Conservation (phyloP, 768 basidiomycete genomes). For the Trametes cubensis region DNA sequence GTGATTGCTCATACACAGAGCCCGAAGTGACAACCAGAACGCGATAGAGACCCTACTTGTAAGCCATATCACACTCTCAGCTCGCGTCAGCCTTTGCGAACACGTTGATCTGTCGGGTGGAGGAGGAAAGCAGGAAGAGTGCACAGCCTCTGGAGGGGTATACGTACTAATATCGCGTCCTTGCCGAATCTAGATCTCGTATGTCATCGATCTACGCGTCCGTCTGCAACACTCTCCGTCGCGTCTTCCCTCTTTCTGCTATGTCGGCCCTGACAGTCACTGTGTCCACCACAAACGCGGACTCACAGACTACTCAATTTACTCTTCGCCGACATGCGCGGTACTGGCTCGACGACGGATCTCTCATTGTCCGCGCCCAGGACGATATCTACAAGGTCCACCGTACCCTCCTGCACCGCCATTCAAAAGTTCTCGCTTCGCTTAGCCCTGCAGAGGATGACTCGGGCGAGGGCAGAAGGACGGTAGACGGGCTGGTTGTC, state of each 20-base stretch:
- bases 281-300: conserved; percentile 5
- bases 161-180: neutral
- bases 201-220: conserved; percentile 10
- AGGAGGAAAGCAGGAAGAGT: neutral
- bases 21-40: too few species aligned
- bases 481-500: conserved; percentile 16
- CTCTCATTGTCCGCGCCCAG: conserved; percentile 51
- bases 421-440: conserved; percentile 43
- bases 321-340: conserved; percentile 42
- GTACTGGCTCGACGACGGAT: conserved; percentile 73
- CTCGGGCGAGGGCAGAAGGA: neutral
- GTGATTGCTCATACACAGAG: too few species aligned
- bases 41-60: too few species aligned
- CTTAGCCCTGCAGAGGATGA: conserved; percentile 9
- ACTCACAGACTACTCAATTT: neutral
- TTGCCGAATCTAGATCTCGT: neutral
- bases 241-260: neutral
- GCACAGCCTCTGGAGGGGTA: neutral
- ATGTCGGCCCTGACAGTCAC: conserved; percentile 15
- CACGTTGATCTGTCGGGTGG: too few species aligned
- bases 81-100: too few species aligned
- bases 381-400: conserved; percentile 60
- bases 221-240: neutral
- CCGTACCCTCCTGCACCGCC: conserved; percentile 50
- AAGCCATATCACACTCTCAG: too few species aligned